A percentile compares a stretch with the other conserved stretches of the same genome.
Evolutionary conservation across 2,329 filamentous ascomycete genomes (phyloP).

Genomic region (Fusarium agapanthi): DNA sequence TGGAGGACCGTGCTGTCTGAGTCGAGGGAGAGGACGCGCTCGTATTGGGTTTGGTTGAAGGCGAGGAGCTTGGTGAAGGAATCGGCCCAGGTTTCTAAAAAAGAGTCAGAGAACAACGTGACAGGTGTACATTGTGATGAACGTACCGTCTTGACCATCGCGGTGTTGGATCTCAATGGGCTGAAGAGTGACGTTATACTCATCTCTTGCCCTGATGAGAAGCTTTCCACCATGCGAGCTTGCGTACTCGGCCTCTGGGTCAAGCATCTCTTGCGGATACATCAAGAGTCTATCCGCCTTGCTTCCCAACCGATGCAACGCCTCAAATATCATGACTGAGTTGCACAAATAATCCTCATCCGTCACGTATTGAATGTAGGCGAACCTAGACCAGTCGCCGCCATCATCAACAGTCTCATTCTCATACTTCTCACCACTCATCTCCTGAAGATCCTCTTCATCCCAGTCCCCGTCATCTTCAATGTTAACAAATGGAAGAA

Average conservation of each 20-base stretch:
- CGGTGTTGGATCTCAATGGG: slow-evolving; percentile 53
- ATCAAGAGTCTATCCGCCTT: slow-evolving; percentile 56
- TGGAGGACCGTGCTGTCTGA: slow-evolving; percentile 72
- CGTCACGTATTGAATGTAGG: slow-evolving; percentile 61
- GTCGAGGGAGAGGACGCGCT: slow-evolving; percentile 59
- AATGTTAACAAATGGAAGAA: background rate
- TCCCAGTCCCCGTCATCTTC: background rate
- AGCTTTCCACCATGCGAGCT: slow-evolving; percentile 29
- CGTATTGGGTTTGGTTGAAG: slow-evolving; percentile 73
- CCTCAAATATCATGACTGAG: slow-evolving; percentile 60
- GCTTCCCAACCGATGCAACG: slow-evolving; percentile 52
- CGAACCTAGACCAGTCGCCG: slow-evolving; percentile 45
- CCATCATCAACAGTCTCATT: background rate
- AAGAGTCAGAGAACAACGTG: background rate
- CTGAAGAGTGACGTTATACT: slow-evolving; percentile 55
- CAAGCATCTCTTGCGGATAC: slow-evolving; percentile 53
- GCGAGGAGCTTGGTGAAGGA: slow-evolving; percentile 75
- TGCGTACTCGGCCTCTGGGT: slow-evolving; percentile 23
- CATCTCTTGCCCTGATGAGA: slow-evolving; percentile 53
- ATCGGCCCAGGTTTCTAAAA: slow-evolving; percentile 67
- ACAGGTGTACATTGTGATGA: rapidly evolving
- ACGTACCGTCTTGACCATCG: slow-evolving; percentile 48
- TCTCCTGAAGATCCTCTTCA: background rate
- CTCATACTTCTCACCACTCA: background rate
- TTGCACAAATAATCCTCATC: slow-evolving; percentile 59